Evolutionary conservation across 305 asterid genomes (phyloP).

Genomic region (Rubia tinctorum): DNA sequence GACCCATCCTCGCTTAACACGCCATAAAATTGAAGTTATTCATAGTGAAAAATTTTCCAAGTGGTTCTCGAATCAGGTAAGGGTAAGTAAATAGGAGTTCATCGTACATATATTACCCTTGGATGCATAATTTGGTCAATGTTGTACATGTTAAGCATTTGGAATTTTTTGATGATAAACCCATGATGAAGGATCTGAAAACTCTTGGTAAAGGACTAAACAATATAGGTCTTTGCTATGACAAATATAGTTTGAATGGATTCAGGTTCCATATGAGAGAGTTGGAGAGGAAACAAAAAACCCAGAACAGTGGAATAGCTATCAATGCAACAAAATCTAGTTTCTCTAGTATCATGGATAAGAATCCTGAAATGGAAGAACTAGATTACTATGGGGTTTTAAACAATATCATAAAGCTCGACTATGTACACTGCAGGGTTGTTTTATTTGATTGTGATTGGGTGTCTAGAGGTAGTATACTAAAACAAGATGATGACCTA

Average conservation of each 20-base stretch:
- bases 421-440: background rate
- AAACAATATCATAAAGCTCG: background rate
- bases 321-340: background rate
- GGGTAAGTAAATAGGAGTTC: background rate
- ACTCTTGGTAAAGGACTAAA: background rate
- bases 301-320: background rate
- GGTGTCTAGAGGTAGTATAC: background rate
- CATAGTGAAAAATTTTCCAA: constrained; percentile 17
- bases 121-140: too few relatives aligned
- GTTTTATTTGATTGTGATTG: constrained; percentile 1
- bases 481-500: background rate
- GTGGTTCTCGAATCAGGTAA: constrained; percentile 21
- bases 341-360: background rate
- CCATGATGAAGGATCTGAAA: background rate
- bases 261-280: background rate
- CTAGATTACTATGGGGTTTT: background rate
- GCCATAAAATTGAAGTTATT: constrained; percentile 8
- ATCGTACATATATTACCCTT: too few relatives aligned
- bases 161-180: too few relatives aligned
- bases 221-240: background rate
- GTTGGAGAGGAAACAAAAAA: background rate
- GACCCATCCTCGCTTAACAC: background rate
- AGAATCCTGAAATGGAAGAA: background rate
- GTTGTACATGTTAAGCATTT: background rate
- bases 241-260: background rate